Percentiles rank a stretch among this genome's conserved stretches.
Conservation (phyloP, 2,329 filamentous ascomycete species). For the Calonectria pseudoturangicola region DNA sequence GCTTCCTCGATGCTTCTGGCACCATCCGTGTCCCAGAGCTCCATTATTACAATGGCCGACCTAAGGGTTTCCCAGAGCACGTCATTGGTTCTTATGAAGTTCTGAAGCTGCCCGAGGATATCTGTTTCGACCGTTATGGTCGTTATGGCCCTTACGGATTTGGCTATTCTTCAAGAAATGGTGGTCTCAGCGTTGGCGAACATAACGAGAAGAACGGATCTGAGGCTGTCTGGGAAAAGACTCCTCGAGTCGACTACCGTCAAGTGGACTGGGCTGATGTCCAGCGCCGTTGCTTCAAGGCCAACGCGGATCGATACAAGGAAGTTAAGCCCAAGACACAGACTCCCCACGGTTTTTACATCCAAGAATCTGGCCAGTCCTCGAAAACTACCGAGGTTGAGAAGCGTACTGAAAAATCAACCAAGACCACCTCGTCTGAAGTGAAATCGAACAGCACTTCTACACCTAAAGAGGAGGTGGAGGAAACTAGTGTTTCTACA, state of each 20-base stretch:
- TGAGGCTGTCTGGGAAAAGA: slow-evolving; percentile 85
- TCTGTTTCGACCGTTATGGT: slow-evolving; percentile 96
- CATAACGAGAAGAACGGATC: slow-evolving; percentile 88
- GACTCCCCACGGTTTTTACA: slow-evolving; percentile 71
- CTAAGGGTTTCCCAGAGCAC: slow-evolving; percentile 88
- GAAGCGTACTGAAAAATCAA: slow-evolving; percentile 35
- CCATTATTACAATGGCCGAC: slow-evolving; percentile 85
- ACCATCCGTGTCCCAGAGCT: slow-evolving; percentile 81
- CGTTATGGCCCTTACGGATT: slow-evolving; percentile 92
- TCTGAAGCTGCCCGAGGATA: slow-evolving; percentile 85
- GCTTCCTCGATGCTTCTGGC: slow-evolving; percentile 83
- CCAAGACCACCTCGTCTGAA: slow-evolving; percentile 44
- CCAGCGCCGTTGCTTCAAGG: slow-evolving; percentile 82
- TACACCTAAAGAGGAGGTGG: slow-evolving; percentile 20
- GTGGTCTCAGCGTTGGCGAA: slow-evolving; percentile 89
- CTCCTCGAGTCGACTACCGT: slow-evolving; percentile 84
- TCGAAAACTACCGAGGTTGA: slow-evolving; percentile 39
- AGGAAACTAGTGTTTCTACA: background rate
- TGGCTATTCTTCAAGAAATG: slow-evolving; percentile 86
- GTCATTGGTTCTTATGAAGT: slow-evolving; percentile 91
- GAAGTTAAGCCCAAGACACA: slow-evolving; percentile 63
- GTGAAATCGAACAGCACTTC: slow-evolving; percentile 32
- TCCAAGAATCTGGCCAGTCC: slow-evolving; percentile 59
- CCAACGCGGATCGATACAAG: slow-evolving; percentile 83
- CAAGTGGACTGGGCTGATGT: slow-evolving; percentile 86